These are phyloP conservation scores for Beta corolliflora DNA, from an alignment of 179 eudicot genomes.

Conservation along the genomic window DNA sequence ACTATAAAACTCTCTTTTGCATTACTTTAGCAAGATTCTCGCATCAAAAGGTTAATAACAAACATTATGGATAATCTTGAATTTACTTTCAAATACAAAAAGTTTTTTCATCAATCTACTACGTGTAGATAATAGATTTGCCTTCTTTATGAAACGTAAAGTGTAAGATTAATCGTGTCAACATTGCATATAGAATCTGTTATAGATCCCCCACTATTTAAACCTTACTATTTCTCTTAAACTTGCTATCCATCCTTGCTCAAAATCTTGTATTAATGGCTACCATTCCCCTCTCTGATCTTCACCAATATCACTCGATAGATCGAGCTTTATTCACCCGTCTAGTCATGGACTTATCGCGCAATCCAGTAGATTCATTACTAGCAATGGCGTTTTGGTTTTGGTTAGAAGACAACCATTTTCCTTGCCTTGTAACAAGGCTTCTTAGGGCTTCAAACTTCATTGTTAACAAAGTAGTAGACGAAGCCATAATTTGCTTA, in stretches of 20 bases:
- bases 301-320: constrained; percentile 19
- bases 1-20: background rate
- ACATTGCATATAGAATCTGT: background rate
- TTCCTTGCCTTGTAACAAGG: constrained; percentile 18
- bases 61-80: background rate
- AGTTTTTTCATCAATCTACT: background rate
- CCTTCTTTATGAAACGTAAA: background rate
- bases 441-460: constrained; percentile 11
- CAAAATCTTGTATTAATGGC: constrained; percentile 1
- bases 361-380: constrained; percentile 16
- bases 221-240: background rate
- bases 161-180: background rate
- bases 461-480: constrained; percentile 17
- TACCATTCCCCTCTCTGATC: constrained; percentile 17
- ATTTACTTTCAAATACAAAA: background rate
- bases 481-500: constrained; percentile 26
- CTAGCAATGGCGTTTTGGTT: constrained; percentile 30
- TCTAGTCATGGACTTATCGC: constrained; percentile 8
- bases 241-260: background rate
- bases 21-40: background rate
- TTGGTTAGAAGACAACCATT: constrained; percentile 27
- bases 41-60: background rate
- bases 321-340: constrained; percentile 17
- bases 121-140: too few species aligned
- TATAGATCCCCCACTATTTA: background rate